Percentiles rank a stretch among this genome's conserved stretches.
phyloP scores from a whole-genome alignment of 2,329 filamentous ascomycete species.

The Beauveria brongniartii region DNA sequence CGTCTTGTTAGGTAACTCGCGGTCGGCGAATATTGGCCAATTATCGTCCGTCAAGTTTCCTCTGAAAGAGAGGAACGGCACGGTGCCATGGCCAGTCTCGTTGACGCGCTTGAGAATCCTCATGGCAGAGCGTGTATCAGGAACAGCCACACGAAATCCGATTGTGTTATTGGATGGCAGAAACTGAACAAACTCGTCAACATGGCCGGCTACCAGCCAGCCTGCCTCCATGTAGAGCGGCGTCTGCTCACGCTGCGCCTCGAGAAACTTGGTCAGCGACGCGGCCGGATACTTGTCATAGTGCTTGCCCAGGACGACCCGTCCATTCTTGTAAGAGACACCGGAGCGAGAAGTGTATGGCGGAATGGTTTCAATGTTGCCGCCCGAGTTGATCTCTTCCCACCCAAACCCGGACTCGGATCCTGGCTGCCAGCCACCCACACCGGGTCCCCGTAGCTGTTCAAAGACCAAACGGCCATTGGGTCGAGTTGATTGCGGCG shows the following conservation, averaged over 20 bases:
- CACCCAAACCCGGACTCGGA: conserved; percentile 11
- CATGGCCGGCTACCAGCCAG: conserved; percentile 25
- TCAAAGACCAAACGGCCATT: not conserved
- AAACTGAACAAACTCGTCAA: conserved; percentile 24
- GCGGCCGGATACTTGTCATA: conserved; percentile 10
- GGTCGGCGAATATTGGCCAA: not conserved
- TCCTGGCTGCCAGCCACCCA: conserved; percentile 21
- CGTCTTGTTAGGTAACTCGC: not conserved
- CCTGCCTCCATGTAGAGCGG: conserved; percentile 24
- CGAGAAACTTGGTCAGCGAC: conserved; percentile 18
- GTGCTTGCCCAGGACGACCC: conserved; percentile 12
- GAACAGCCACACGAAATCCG: not conserved
- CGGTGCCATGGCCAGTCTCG: not conserved
- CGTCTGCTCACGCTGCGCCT: conserved; percentile 21
- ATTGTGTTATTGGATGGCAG: not conserved
- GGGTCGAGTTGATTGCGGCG: not conserved
- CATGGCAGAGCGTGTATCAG: not conserved
- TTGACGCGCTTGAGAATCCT: not conserved
- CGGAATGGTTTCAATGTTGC: conserved; percentile 27
- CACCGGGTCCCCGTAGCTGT: conserved; percentile 12
- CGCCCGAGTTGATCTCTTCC: conserved; percentile 14
- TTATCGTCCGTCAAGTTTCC: not conserved
- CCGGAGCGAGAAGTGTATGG: conserved; percentile 15
- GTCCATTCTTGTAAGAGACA: not conserved
- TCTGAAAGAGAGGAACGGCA: not conserved